phyloP scores from a whole-genome alignment of 2,329 filamentous ascomycete species.

The Fusarium piperis region DNA sequence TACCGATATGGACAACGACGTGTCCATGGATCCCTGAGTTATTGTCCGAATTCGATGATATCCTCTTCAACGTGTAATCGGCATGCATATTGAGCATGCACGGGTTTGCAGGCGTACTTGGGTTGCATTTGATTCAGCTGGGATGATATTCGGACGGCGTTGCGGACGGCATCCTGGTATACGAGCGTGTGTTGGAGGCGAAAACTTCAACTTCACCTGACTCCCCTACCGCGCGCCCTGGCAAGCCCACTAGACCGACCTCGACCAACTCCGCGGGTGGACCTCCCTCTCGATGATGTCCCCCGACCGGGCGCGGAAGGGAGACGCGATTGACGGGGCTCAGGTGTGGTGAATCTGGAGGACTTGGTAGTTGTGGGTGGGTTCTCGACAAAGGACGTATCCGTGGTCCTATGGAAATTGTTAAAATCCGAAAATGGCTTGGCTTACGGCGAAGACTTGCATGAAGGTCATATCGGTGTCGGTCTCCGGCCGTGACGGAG shows the following conservation, averaged over 20 bases:
- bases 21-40: conserved; percentile 48
- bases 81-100: background rate
- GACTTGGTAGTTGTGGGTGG: conserved; percentile 68
- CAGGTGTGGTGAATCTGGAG: conserved; percentile 57
- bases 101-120: conserved; percentile 8
- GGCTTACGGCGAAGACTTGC: conserved; percentile 57
- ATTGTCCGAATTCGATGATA: conserved; percentile 1
- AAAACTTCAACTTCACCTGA: conserved; percentile 49
- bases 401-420: conserved; percentile 74
- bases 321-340: conserved; percentile 57
- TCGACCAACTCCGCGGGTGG: conserved; percentile 40
- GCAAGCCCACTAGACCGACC: conserved; percentile 58
- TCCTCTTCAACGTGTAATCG: conserved; percentile 2
- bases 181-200: conserved; percentile 11
- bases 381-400: conserved; percentile 91
- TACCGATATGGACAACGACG: conserved; percentile 38
- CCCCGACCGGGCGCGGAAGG: conserved; percentile 54
- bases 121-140: conserved; percentile 7
- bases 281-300: conserved; percentile 46
- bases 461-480: conserved; percentile 86
- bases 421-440: conserved; percentile 20
- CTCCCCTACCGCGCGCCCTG: conserved; percentile 56
- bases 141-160: conserved; percentile 10
- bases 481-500: conserved; percentile 46
- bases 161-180: conserved; percentile 23